These are phyloP conservation scores for Aspergillus cavernicola DNA, from an alignment of 495 filamentous ascomycete species.

Conservation along the genomic window DNA sequence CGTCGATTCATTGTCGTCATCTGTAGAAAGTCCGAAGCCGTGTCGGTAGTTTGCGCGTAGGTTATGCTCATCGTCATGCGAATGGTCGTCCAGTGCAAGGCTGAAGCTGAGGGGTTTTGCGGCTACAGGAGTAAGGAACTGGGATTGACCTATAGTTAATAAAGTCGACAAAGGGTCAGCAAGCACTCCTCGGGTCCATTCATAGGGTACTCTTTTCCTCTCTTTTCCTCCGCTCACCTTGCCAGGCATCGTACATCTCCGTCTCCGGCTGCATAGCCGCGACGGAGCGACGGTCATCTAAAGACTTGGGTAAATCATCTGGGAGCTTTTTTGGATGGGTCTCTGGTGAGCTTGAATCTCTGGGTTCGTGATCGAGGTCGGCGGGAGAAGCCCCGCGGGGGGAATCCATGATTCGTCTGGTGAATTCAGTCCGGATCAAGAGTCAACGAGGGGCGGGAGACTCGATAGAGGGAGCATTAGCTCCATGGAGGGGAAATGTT, in stretches of 20 bases:
- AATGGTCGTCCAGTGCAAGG: conserved; percentile 72
- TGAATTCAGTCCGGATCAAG: conserved; percentile 3
- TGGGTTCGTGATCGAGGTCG: conserved; percentile 26
- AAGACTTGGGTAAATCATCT: conserved; percentile 80
- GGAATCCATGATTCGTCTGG: conserved; percentile 33
- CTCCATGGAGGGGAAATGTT: conserved; percentile 19
- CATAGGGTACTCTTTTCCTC: no score
- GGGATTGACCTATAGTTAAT: conserved; percentile 71
- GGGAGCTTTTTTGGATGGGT: conserved; percentile 53
- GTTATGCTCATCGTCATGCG: conserved; percentile 41
- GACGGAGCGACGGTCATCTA: conserved; percentile 79
- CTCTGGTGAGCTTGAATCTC: conserved; percentile 10
- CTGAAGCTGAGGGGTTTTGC: conserved; percentile 82
- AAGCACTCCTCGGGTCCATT: no score
- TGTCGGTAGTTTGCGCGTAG: conserved; percentile 36
- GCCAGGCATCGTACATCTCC: conserved; percentile 98
- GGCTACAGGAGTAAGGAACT: conserved; percentile 83
- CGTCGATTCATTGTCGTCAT: conserved; percentile 59
- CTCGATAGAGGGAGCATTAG: conserved; percentile 11
- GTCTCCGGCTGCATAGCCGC: conserved; percentile 64
- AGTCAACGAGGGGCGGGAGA: conserved; percentile 14
- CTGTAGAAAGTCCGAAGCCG: conserved; percentile 37
- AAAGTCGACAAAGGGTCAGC: not conserved
- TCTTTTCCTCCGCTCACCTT: no score
- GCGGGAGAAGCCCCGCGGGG: conserved; percentile 34